Base-by-base conservation (phyloP, 352 stramenopile genomes). In the Bremia lactucae region DNA sequence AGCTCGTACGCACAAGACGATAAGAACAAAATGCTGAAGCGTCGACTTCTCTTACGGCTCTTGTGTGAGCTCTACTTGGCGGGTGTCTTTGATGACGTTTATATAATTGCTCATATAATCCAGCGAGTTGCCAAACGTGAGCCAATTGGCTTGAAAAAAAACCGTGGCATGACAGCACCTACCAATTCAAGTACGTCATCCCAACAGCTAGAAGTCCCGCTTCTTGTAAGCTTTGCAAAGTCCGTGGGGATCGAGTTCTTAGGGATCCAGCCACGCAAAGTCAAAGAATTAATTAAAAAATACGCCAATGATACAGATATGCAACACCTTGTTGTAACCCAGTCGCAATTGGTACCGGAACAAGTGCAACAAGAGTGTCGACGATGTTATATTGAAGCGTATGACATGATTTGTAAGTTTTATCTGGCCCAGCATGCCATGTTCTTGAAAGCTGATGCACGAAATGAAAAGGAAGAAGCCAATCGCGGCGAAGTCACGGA, bases 191-290 rank as follows among this genome's bases (percentile, higher is more conserved):
- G 10, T 18, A 15, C 16, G 25, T 49, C 65, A 6, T 60, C 67
- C 2, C 72, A 81, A 44, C 79, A 87, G 52, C 52, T 90, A 6
- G 93, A 98, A 75, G 87, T 96, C 10, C 86, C 87, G 52, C 62
- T 97, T 33, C 72, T 97, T 10, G 86, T 97, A 47, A 94, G 81
- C 39, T 97, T 97, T 70, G 87, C 87, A 37, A 97, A 97, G 56
- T 68, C 79, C 1, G 87, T 85, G 2, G 90, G 90, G 9, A 68
- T 88, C 40, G 94, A 97, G 38, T 91, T 92, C 52, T 58, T 93
- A 9, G 77, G 80, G 10, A 63, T 85, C 6, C 59, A 72, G 5
- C 65, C 73, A 10, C 74, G 73, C 36, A 83, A 80, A 51, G 71
- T 71, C 49, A 82, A 84, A 46, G 62, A 85, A 20, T 42, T 83